Base-by-base conservation (phyloP, 2,329 filamentous ascomycete species). In the Penicillium sp. region DNA sequence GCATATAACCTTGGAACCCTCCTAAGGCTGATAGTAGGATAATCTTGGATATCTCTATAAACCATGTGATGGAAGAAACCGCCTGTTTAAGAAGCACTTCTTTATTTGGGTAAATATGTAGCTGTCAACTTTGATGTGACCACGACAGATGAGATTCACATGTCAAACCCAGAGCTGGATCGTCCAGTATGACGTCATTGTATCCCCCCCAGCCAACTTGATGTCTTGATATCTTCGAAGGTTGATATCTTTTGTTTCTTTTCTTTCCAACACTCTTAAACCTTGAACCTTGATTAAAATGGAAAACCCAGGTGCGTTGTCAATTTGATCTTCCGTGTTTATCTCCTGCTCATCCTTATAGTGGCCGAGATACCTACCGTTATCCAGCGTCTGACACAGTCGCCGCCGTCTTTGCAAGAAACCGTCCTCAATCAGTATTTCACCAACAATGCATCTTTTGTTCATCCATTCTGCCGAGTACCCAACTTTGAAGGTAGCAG, bases 381-480 rank as follows among this genome's bases (percentile, higher is more conserved):
- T 53, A 89, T 96, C 72, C 82, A 82, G 58, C 78, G 82, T 37
- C 83, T 96, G 57, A 87, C 85, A 41, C 85, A 89, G 70, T 86
- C 88, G 46, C 81, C 82, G 0, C 87, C 88, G 0, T 79, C 83
- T 1, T 77, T 88, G 35, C 91, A 95, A 73, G 77, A 81, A 55
- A 77, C 81, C 4, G 80, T 88, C 0, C 78, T 96, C 25, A 80
- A 89, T 57, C 80, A 78, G n/a, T 93, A 90, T 76, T 96, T 93
- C 74, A 84, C 87, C 0, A 82, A 82, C 10, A 79, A 88, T 67
- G 89, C 90, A 9, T 83, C 85, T 31, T 94, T 96, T 70, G 82
- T 84, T 3, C 91, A 96, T 65, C 91, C 91, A 0, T 88, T 93
- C 72, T 92, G 89, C 68, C 84, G 86, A 13, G 89, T 91, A 2